Evolutionary conservation across 257 asterid genomes (phyloP), one percentile per base, ranked within the genome.

Genomic region (Thymus quinquecostatus): DNA sequence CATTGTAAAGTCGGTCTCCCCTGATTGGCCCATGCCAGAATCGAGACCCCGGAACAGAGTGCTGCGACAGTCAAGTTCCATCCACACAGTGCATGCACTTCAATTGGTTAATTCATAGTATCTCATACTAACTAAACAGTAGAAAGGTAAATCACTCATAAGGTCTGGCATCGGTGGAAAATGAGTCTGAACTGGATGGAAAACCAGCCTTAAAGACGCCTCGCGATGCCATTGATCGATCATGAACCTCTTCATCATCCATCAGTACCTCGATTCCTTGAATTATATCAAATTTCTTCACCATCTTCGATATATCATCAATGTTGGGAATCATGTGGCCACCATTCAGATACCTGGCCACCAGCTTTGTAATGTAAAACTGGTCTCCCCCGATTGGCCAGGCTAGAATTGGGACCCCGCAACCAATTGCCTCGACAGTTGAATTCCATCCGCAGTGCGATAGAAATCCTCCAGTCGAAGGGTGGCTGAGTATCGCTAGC

Each of bases 371-470:
- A 64, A 81, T 71, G 50, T 81, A 79, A 50, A 82, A 89, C 54
- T 92, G 96, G 61, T 89, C 98, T 38, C 96, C 96, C 70, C 98
- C 78, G 8, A 88, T 84, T 0, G 96, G 96, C 98, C 96, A 89
- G 6, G 89, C 91, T 83, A 89, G 28, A 7, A 89, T 68, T 1
- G 96, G 91, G 2, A 84, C 57, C 12, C 94, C 96, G 4, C 78
- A 78, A n/a, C 89, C 96, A 1, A 87, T 77, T 0, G 92, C 87
- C 75, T 91, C 95, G 44, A 83, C 71, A 0, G 88, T 83, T 1
- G 97, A 91, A 72, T 87, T 91, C 93, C 96, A 89, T 3, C 97
- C 95, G 27, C 93, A 91, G 44, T 91, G 95, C 29, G 92, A 84
- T 30, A 91, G 0, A 29, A 87, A 91, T 6, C 96, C 92, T 2